A percentile compares a stretch with the other conserved stretches of the same genome.
phyloP scores from a whole-genome alignment of 2,329 filamentous ascomycete species.

The Pseudogymnoascus sp. region DNA sequence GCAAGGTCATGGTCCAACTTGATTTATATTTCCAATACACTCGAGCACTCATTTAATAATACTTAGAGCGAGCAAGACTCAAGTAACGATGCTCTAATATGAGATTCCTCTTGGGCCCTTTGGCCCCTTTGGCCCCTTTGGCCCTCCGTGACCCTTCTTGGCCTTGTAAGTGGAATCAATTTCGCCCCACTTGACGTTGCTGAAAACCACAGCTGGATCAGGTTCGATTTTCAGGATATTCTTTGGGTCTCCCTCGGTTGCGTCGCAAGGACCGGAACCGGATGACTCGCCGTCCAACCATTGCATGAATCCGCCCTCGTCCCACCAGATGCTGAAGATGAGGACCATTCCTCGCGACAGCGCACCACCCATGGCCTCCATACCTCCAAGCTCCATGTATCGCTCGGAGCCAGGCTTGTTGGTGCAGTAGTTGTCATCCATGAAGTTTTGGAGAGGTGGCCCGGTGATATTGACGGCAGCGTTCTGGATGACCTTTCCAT shows the following conservation, averaged over 20 bases:
- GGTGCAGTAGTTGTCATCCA: constrained; percentile 32
- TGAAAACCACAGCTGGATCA: constrained; percentile 43
- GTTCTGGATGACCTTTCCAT: constrained; percentile 40
- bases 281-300: constrained; percentile 44
- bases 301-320: constrained; percentile 43
- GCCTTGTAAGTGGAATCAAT: constrained; percentile 42
- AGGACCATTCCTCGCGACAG: constrained; percentile 44
- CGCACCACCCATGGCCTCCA: constrained; percentile 38
- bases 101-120: not conserved
- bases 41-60: not conserved
- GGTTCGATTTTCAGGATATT: constrained; percentile 40
- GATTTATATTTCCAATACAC: not conserved
- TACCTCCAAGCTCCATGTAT: constrained; percentile 34
- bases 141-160: not conserved
- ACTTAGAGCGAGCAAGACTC: not conserved
- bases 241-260: constrained; percentile 42
- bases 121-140: not conserved
- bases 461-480: constrained; percentile 27
- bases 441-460: constrained; percentile 30
- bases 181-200: constrained; percentile 52
- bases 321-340: constrained; percentile 48
- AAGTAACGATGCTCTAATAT: not conserved
- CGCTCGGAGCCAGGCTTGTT: constrained; percentile 25
- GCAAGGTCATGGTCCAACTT: not conserved
- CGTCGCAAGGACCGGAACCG: constrained; percentile 44